Conservation (phyloP, 208 protist genomes). For the Histomonas meleagridis region DNA sequence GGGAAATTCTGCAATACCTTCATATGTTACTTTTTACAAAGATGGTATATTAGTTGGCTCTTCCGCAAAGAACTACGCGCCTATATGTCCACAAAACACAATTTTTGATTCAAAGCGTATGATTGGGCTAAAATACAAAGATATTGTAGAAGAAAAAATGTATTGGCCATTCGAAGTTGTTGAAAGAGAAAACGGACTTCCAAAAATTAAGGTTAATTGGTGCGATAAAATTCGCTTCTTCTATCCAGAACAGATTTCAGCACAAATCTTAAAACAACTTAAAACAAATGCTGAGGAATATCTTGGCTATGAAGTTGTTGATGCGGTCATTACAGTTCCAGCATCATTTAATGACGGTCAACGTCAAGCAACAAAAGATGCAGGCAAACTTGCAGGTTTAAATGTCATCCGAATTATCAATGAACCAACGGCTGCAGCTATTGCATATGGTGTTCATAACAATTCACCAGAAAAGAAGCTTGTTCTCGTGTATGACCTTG, state of each 20-base stretch:
- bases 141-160: constrained; percentile 81
- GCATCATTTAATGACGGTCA: constrained; percentile 98
- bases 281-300: constrained; percentile 84
- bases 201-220: constrained; percentile 59
- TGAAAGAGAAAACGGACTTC: constrained; percentile 59
- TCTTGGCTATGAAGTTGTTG: constrained; percentile 60
- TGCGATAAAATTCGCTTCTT: constrained; percentile 45
- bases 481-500: constrained; percentile 91
- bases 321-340: constrained; percentile 84
- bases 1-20: constrained; percentile 65
- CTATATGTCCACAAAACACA: constrained; percentile 70
- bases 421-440: constrained; percentile 85
- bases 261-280: constrained; percentile 84
- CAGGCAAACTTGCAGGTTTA: constrained; percentile 80
- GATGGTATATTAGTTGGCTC: constrained; percentile 68
- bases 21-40: constrained; percentile 74
- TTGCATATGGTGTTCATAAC: constrained; percentile 79
- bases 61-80: constrained; percentile 72
- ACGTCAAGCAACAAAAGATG: constrained; percentile 95
- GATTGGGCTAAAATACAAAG: constrained; percentile 76
- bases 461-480: constrained; percentile 59
- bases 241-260: constrained; percentile 80
- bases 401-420: constrained; percentile 87
- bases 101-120: constrained; percentile 71
- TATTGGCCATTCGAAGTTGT: constrained; percentile 81